These are phyloP conservation scores for Metarhizium humberi DNA, from an alignment of 2,329 filamentous ascomycete species.

Conservation along the genomic window DNA sequence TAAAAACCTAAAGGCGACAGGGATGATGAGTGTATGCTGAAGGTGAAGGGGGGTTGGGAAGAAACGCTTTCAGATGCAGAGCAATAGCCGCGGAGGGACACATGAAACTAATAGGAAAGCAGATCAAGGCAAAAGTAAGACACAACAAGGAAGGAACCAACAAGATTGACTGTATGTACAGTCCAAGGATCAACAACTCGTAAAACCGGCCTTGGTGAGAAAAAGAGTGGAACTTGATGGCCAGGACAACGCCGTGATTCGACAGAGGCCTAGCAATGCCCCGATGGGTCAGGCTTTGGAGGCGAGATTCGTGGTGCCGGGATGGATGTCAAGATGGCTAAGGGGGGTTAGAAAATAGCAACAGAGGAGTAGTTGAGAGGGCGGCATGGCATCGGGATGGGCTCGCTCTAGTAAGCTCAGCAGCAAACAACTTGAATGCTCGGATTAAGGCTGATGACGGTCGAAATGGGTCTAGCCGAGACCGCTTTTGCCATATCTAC, in stretches of 20 bases:
- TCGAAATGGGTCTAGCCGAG: too few relatives aligned
- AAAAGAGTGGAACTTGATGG: neutral
- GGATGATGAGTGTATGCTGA: neutral
- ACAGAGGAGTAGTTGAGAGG: too few relatives aligned
- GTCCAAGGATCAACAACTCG: neutral
- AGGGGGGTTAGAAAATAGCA: neutral
- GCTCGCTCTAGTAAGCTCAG: too few relatives aligned
- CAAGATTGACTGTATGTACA: neutral
- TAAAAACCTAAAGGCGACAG: neutral
- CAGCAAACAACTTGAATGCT: too few relatives aligned
- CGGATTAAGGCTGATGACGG: too few relatives aligned
- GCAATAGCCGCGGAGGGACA: neutral
- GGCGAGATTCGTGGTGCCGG: neutral
- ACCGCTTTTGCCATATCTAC: neutral
- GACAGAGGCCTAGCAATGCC: neutral
- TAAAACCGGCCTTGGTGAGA: neutral
- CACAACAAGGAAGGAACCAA: neutral
- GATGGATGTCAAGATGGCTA: neutral
- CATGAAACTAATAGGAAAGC: neutral
- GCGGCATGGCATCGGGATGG: too few relatives aligned
- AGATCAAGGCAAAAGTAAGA: neutral
- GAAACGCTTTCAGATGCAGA: neutral
- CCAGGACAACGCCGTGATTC: neutral
- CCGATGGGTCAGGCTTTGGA: neutral
- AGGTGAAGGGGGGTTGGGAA: neutral